Conservation (phyloP, 179 eudicot genomes). For the Dionaea muscipula region DNA sequence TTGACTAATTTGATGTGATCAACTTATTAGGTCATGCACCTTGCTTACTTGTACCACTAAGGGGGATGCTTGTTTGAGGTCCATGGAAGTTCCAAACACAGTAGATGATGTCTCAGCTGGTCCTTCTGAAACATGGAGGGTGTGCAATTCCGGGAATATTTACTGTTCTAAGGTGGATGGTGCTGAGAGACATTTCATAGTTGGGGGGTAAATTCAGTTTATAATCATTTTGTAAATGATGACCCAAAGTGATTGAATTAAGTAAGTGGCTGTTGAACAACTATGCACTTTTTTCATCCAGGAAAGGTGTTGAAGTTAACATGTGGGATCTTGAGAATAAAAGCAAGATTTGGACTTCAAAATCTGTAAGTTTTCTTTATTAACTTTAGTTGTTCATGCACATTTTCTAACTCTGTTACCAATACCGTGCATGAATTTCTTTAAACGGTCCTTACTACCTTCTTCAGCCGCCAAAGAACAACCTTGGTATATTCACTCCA, state of each 20-base stretch:
- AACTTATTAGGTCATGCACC: constrained; percentile 46
- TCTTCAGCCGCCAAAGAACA: constrained; percentile 75
- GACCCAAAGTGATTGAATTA: not conserved
- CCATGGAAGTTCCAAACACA: constrained; percentile 25
- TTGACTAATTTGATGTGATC: no score
- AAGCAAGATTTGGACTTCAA: constrained; percentile 42
- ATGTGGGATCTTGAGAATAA: constrained; percentile 49
- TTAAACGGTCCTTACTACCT: no score
- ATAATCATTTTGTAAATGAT: not conserved
- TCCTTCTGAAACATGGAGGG: constrained; percentile 44
- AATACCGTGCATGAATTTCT: no score
- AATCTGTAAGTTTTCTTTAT: constrained; percentile 32
- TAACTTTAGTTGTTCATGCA: not conserved
- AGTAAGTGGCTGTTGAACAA: not conserved
- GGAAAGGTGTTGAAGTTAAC: constrained; percentile 63
- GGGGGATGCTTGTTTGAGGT: constrained; percentile 55
- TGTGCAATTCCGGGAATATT: constrained; percentile 60
- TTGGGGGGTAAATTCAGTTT: constrained; percentile 70
- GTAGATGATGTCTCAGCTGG: constrained; percentile 17
- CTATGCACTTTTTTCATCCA: constrained; percentile 7
- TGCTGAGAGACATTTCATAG: constrained; percentile 59
- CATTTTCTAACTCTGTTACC: no score
- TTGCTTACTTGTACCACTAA: constrained; percentile 65
- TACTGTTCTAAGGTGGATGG: constrained; percentile 51
- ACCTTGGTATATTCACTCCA: constrained; percentile 77